Percentiles rank a stretch among this genome's conserved stretches.
These are phyloP conservation scores for Xenoacremonium recifei DNA, from an alignment of 2,329 filamentous ascomycete species.

Conservation along the genomic window DNA sequence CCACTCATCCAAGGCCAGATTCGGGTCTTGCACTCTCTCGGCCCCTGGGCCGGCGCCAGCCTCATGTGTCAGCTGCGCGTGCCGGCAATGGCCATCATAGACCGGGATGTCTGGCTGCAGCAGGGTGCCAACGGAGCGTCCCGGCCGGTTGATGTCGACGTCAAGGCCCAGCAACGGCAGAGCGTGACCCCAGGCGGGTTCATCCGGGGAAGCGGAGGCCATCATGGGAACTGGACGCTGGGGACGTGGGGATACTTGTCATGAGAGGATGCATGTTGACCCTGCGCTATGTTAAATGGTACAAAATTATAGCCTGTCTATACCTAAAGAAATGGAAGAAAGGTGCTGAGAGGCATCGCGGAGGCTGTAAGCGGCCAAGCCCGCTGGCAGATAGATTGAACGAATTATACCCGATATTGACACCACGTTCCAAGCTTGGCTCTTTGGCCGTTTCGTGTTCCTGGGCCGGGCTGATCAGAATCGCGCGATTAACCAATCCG, in stretches of 20 bases:
- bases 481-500: too few relatives aligned
- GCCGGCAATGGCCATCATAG: constrained; percentile 66
- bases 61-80: constrained; percentile 67
- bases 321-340: too few relatives aligned
- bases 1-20: constrained; percentile 56
- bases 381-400: too few relatives aligned
- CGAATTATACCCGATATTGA: too few relatives aligned
- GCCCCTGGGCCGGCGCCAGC: constrained; percentile 73
- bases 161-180: constrained; percentile 59
- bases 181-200: constrained; percentile 60
- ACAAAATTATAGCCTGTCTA: too few relatives aligned
- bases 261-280: too few relatives aligned
- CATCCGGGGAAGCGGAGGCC: constrained; percentile 32
- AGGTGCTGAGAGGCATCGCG: too few relatives aligned
- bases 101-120: constrained; percentile 68
- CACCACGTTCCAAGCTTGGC: too few relatives aligned
- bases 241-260: constrained; percentile 59
- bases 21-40: constrained; percentile 66
- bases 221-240: constrained; percentile 58
- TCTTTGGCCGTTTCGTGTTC: too few relatives aligned
- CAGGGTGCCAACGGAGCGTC: constrained; percentile 64
- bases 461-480: too few relatives aligned
- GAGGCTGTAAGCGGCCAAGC: too few relatives aligned
- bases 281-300: too few relatives aligned
- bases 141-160: constrained; percentile 57